These are phyloP conservation scores for Neurospora sp. DNA, from an alignment of 495 filamentous ascomycete species.

Conservation along the genomic window DNA sequence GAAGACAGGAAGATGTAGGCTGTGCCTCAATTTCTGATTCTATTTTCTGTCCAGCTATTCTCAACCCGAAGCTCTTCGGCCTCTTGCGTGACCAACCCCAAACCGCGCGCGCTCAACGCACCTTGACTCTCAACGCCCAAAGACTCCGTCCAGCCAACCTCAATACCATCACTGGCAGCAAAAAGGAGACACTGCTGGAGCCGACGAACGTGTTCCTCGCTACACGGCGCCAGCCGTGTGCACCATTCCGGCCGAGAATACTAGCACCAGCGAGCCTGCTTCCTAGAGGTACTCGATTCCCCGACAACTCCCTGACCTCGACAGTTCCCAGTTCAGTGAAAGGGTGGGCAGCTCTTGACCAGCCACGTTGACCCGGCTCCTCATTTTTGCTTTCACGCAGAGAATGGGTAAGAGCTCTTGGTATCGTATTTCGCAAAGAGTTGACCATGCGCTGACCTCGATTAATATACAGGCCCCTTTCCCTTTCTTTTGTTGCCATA, in stretches of 20 bases:
- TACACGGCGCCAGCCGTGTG: constrained; percentile 59
- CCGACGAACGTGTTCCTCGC: constrained; percentile 79
- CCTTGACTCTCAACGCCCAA: constrained; percentile 88
- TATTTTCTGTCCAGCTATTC: no score
- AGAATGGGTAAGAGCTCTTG: no score
- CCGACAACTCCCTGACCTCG: constrained; percentile 9
- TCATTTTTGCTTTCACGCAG: no score
- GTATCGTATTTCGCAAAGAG: no score
- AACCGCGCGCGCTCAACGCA: constrained; percentile 71
- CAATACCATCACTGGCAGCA: constrained; percentile 64
- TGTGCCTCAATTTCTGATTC: no score
- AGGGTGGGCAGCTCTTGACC: no score
- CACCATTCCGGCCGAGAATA: constrained; percentile 59
- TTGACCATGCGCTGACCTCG: no score
- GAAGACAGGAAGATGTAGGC: no score
- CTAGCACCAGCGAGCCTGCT: constrained; percentile 57
- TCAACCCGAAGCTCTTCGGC: constrained; percentile 76
- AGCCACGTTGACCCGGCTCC: no score
- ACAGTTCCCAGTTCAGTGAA: no score
- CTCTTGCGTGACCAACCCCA: constrained; percentile 75
- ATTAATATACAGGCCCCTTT: no score
- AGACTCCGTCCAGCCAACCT: constrained; percentile 86
- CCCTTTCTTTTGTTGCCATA: no score
- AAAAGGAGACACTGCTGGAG: constrained; percentile 97
- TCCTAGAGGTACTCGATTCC: constrained; percentile 93